Conservation (phyloP, 2,329 filamentous ascomycete species). For the Cladophialophora carrionii region DNA sequence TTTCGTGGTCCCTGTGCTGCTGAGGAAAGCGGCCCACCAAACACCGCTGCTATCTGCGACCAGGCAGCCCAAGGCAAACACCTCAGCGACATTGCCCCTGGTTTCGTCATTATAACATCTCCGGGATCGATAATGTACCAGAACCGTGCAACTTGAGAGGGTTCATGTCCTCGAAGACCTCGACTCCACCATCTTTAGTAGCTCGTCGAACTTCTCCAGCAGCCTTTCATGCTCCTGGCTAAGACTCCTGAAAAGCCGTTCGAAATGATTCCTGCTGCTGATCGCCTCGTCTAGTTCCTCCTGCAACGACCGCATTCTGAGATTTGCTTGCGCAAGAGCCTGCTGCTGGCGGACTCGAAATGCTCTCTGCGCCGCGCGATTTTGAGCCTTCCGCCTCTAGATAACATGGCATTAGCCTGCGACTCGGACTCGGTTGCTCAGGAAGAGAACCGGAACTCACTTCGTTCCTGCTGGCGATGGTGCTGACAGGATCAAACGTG, state of each 20-base stretch:
- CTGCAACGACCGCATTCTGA: slow-evolving; percentile 15
- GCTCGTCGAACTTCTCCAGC: slow-evolving; percentile 11
- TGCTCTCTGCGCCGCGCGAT: slow-evolving; percentile 85
- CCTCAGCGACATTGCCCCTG: background rate
- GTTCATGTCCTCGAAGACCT: background rate
- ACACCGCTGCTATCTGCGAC: background rate
- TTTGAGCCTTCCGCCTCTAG: slow-evolving; percentile 77
- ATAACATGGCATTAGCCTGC: slow-evolving; percentile 4
- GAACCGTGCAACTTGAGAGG: background rate
- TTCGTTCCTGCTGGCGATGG: slow-evolving; percentile 20
- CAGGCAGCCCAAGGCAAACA: background rate
- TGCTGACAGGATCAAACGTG: slow-evolving; percentile 12
- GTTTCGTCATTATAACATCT: background rate
- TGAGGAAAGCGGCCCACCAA: background rate
- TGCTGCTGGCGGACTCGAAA: slow-evolving; percentile 95
- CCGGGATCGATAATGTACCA: background rate
- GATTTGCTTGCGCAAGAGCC: slow-evolving; percentile 35
- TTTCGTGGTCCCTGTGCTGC: background rate
- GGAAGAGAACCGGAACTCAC: background rate
- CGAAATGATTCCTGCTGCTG: slow-evolving; percentile 21
- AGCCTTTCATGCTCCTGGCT: slow-evolving; percentile 20
- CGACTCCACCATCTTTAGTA: slow-evolving; percentile 6
- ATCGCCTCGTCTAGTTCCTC: slow-evolving; percentile 20
- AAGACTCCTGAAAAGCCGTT: slow-evolving; percentile 22
- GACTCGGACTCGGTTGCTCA: background rate